phyloP scores from a whole-genome alignment of 2,329 filamentous ascomycete genomes.

The Hymenoscyphus occultus region DNA sequence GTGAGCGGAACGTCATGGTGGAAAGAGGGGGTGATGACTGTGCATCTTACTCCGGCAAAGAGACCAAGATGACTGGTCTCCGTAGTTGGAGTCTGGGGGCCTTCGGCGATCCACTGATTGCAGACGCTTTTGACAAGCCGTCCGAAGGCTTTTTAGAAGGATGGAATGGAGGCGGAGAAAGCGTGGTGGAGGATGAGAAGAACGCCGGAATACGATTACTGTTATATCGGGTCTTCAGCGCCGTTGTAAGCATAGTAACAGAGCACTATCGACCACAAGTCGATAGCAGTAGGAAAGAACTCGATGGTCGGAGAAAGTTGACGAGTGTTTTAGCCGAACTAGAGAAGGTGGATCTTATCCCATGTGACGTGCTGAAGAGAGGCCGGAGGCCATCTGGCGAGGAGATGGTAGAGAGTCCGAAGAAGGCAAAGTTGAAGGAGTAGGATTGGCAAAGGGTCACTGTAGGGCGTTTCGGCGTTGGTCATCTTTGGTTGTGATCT shows the following conservation, averaged over 20 bases:
- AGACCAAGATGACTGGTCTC: constrained; percentile 46
- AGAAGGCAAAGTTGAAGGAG: constrained; percentile 26
- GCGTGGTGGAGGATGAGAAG: constrained; percentile 44
- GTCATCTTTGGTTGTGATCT: background rate
- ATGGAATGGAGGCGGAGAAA: constrained; percentile 34
- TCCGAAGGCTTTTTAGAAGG: constrained; percentile 47
- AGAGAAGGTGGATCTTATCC: constrained; percentile 36
- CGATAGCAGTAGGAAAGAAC: constrained; percentile 49
- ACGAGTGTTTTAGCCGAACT: constrained; percentile 47
- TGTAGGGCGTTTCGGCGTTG: constrained; percentile 7
- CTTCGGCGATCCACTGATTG: constrained; percentile 59
- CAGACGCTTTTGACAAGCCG: constrained; percentile 46
- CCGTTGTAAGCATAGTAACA: constrained; percentile 49
- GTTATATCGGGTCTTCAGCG: constrained; percentile 58
- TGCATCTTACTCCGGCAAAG: constrained; percentile 12
- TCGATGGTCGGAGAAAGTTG: constrained; percentile 51
- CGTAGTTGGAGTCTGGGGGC: constrained; percentile 57
- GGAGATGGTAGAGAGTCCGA: constrained; percentile 16
- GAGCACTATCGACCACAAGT: constrained; percentile 53
- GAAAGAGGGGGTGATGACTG: constrained; percentile 19
- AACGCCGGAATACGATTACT: constrained; percentile 48
- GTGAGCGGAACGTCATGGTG: constrained; percentile 51
- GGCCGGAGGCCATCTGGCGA: constrained; percentile 22
- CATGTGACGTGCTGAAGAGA: constrained; percentile 27
- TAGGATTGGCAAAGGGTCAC: constrained; percentile 4